Conservation (phyloP, 345 rosid species). For the Moricandia moricandioides region DNA sequence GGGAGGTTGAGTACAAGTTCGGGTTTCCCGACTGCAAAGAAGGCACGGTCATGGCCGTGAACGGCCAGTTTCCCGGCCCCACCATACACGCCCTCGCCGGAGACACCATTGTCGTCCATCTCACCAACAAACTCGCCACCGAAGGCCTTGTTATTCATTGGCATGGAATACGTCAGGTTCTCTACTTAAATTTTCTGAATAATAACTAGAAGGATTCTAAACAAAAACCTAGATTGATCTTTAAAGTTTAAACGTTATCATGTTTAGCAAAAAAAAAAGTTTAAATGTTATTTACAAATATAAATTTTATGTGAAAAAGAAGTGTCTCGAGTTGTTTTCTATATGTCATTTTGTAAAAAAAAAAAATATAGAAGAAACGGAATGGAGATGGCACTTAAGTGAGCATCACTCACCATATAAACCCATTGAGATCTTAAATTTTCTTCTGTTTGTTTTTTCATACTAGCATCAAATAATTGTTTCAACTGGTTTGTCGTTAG, state of each 20-base stretch:
- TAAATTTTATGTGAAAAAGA: background rate
- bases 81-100: slow-evolving; percentile 67
- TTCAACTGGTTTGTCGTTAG: slow-evolving; percentile 2
- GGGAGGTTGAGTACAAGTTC: slow-evolving; percentile 70
- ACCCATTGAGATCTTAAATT: slow-evolving; percentile 4
- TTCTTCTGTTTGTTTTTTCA: background rate
- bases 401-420: slow-evolving; percentile 3
- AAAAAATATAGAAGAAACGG: background rate
- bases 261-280: too few relatives aligned
- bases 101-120: slow-evolving; percentile 59
- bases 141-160: slow-evolving; percentile 91
- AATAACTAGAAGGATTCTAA: background rate
- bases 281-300: too few relatives aligned
- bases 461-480: slow-evolving; percentile 12
- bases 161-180: slow-evolving; percentile 91
- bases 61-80: slow-evolving; percentile 89
- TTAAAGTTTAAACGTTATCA: background rate
- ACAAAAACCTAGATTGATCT: background rate
- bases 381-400: background rate
- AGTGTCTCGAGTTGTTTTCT: background rate
- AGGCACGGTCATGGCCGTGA: slow-evolving; percentile 55
- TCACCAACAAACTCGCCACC: slow-evolving; percentile 67
- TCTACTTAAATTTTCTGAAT: background rate
- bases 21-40: slow-evolving; percentile 70
- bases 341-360: background rate